Evolutionary conservation across 805 yeast genomes (phyloP), one percentile per base, ranked within the genome.

Genomic region (Pichia insulana): DNA sequence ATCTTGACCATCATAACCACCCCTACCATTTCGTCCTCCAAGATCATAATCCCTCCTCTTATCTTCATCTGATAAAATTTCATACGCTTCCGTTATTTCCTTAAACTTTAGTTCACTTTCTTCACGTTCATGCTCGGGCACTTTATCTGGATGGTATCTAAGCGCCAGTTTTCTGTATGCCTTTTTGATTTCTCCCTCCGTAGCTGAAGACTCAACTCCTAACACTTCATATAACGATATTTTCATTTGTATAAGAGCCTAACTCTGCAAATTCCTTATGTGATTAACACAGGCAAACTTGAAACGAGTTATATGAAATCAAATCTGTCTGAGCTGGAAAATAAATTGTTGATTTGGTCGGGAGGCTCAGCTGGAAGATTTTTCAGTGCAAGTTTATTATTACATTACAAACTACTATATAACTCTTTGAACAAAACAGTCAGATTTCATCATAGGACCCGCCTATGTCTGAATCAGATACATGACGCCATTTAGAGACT

Each of bases 141-240:
- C 57, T 33, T 92, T 90, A 61, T 90, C 97, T 0, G 97, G 97
- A 62, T 90, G 97, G 53, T 80, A 76, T 46, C 69, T 67, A 32
- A 90, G 69, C 10, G 97, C 97, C 38, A 87, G 70, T 52, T 79
- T 83, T 50, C 94, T 73, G 62, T 86, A 90, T 0, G 96, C 95
- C 59, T 75, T 79, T 53, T 81, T 81, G 57, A 90, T 85, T 49
- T 89, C 96, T 1, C 63, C 64, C 27, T 74, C 62, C 1, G 86
- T 63, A 0, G 96, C 48, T 7, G 46, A 33, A 7, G 35, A 13
- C 16, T 43, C 41, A 5, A 53, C 50, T 3, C 54, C 56, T 18
- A 53, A 41, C 2, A 52, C 35, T 10, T 49, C 54, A 41, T 53
- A 53, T 9, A 50, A 43, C 13, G 33, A 17, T 1, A 34, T 44